phyloP scores from a whole-genome alignment of 2,329 filamentous ascomycete genomes.

The Pezicula neosporulosa region DNA sequence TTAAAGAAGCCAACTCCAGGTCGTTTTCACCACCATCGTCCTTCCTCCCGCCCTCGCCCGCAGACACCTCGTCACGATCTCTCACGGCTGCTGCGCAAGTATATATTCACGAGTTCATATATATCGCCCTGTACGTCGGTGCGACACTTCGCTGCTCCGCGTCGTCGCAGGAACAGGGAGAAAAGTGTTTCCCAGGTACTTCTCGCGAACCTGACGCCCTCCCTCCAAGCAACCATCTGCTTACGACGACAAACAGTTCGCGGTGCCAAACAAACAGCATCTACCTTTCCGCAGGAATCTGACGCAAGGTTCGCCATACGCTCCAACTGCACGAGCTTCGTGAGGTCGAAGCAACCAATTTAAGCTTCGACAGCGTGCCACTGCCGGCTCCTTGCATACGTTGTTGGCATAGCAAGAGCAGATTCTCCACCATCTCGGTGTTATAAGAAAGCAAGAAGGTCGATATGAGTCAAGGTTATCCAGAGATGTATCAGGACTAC shows the following conservation, averaged over 20 bases:
- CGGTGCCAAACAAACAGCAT: not conserved
- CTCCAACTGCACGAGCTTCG: constrained; percentile 17
- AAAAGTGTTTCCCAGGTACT: constrained; percentile 14
- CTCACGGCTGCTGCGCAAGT: too few relatives aligned
- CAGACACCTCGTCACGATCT: too few relatives aligned
- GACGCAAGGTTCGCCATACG: constrained; percentile 5
- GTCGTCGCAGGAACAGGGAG: constrained; percentile 5
- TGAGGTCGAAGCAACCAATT: constrained; percentile 20
- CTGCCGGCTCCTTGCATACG: constrained; percentile 28
- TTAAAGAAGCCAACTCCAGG: too few relatives aligned
- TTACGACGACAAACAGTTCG: constrained; percentile 7
- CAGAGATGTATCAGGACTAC: constrained; percentile 74
- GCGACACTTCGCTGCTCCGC: constrained; percentile 1
- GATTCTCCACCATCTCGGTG: constrained; percentile 7
- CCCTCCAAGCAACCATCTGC: not conserved
- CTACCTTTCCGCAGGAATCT: constrained; percentile 7
- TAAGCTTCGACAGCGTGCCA: constrained; percentile 24
- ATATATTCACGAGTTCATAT: not conserved
- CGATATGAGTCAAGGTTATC: constrained; percentile 49
- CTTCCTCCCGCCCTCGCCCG: too few relatives aligned
- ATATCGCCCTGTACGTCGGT: not conserved
- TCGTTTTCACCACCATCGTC: too few relatives aligned
- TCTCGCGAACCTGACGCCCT: not conserved
- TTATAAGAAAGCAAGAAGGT: constrained; percentile 5
- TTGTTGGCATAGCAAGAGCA: constrained; percentile 15